A percentile compares a stretch with the other conserved stretches of the same genome.
These are phyloP conservation scores for Nakaseomyces nivariensis DNA, from an alignment of 1,139 yeast genomes.

Conservation along the genomic window DNA sequence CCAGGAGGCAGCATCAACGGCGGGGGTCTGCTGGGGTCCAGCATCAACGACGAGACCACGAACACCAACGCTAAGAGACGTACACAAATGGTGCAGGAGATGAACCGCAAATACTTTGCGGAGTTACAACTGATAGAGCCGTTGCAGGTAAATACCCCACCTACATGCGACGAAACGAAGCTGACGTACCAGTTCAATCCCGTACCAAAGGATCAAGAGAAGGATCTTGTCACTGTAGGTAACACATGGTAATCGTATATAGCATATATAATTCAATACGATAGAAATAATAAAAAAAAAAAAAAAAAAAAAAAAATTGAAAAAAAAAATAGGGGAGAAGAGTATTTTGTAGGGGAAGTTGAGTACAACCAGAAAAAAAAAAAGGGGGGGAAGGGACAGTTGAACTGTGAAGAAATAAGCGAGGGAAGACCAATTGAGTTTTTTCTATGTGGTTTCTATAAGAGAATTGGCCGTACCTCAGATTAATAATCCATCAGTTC, in stretches of 20 bases:
- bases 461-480: too few relatives aligned
- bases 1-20: slow-evolving; percentile 98
- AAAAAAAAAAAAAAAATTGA: too few relatives aligned
- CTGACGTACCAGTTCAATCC: slow-evolving; percentile 14
- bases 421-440: too few relatives aligned
- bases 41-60: slow-evolving; percentile 7
- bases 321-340: background rate
- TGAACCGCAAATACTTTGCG: slow-evolving; percentile 1
- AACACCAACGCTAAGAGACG: slow-evolving; percentile 6
- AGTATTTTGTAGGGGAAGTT: background rate
- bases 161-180: slow-evolving; percentile 6
- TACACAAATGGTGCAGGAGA: slow-evolving; percentile 2
- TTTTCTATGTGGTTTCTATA: too few relatives aligned
- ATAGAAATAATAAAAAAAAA: too few relatives aligned
- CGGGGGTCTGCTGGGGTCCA: slow-evolving; percentile 57
- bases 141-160: slow-evolving; percentile 1
- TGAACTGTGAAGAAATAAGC: too few relatives aligned
- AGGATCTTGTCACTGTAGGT: slow-evolving; percentile 17
- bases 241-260: slow-evolving; percentile 17
- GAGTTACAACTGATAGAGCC: slow-evolving; percentile 8
- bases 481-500: too few relatives aligned
- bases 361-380: background rate
- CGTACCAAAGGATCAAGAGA: slow-evolving; percentile 10
- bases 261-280: too few relatives aligned
- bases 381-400: background rate